Conservation (phyloP, 352 stramenopile species). For the Vaucheria bursata region DNA sequence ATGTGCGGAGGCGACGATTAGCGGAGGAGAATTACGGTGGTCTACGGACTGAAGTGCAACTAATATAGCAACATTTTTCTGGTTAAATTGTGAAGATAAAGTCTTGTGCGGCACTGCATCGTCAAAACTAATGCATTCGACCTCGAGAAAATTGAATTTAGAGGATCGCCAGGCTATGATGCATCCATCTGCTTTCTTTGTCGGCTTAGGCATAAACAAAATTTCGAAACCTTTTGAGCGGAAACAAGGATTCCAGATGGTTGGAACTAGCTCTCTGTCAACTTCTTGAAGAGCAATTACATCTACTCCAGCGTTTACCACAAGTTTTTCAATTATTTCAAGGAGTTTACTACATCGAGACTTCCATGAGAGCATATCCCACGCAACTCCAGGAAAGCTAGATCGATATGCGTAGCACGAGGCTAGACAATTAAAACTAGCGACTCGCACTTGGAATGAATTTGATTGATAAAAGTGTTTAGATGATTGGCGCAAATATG, state of each 20-base stretch:
- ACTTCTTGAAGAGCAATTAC: slow-evolving; percentile 7
- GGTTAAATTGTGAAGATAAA: neutral
- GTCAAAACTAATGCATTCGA: neutral
- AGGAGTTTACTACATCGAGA: neutral
- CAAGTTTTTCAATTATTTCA: neutral
- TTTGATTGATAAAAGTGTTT: too few species aligned
- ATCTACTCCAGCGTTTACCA: neutral
- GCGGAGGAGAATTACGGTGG: neutral
- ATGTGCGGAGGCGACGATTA: neutral
- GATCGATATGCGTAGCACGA: neutral
- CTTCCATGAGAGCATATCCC: neutral
- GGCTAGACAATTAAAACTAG: slow-evolving; percentile 8
- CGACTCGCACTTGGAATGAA: too few species aligned
- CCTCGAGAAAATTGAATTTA: neutral
- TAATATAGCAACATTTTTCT: neutral
- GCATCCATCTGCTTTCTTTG: neutral
- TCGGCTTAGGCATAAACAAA: neutral
- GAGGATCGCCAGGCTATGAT: neutral
- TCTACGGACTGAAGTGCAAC: neutral
- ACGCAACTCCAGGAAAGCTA: slow-evolving; percentile 1
- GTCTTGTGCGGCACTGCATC: neutral
- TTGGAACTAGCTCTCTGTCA: neutral
- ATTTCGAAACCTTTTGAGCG: neutral
- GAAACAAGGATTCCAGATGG: neutral
- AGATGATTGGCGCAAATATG: too few species aligned